Percentiles rank a stretch among this genome's conserved stretches.
phyloP scores from a whole-genome alignment of 306 rosid genomes.

The Lablab purpureus region DNA sequence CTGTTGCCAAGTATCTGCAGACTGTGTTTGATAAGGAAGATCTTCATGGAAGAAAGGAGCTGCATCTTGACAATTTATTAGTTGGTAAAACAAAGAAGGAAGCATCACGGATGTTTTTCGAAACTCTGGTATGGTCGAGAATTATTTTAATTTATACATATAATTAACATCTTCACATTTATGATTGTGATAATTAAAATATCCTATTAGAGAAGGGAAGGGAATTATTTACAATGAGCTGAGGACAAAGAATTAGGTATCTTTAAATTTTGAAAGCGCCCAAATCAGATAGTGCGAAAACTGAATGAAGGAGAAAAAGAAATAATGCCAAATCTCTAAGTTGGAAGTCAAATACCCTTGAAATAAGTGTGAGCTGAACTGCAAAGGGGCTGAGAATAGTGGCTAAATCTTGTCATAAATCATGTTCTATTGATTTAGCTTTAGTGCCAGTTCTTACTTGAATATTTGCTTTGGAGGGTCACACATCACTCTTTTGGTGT shows the following conservation, averaged over 20 bases:
- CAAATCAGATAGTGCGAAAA: neutral
- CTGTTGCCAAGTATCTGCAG: slow-evolving; percentile 97
- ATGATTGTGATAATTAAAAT: slow-evolving; percentile 22
- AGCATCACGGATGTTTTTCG: slow-evolving; percentile 60
- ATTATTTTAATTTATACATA: slow-evolving; percentile 13
- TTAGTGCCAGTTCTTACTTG: neutral
- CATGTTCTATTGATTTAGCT: neutral
- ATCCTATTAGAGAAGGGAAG: neutral
- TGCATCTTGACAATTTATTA: slow-evolving; percentile 76
- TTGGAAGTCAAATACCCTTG: slow-evolving; percentile 7
- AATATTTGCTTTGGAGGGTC: neutral
- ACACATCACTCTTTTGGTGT: neutral
- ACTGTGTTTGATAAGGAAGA: slow-evolving; percentile 80
- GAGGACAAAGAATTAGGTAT: neutral
- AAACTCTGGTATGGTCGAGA: slow-evolving; percentile 65
- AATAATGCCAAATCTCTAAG: neutral
- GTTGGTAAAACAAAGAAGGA: slow-evolving; percentile 57
- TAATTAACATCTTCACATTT: slow-evolving; percentile 26
- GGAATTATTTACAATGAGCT: neutral
- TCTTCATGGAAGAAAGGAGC: slow-evolving; percentile 65
- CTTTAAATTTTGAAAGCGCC: neutral
- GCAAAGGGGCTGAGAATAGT: neutral
- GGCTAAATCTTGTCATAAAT: neutral
- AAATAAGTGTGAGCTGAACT: neutral
- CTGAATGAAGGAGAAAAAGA: neutral